Percentiles rank a stretch among this genome's conserved stretches.
Evolutionary conservation across 169 alveolate species (phyloP).

Genomic region (Eimeria maxima): DNA sequence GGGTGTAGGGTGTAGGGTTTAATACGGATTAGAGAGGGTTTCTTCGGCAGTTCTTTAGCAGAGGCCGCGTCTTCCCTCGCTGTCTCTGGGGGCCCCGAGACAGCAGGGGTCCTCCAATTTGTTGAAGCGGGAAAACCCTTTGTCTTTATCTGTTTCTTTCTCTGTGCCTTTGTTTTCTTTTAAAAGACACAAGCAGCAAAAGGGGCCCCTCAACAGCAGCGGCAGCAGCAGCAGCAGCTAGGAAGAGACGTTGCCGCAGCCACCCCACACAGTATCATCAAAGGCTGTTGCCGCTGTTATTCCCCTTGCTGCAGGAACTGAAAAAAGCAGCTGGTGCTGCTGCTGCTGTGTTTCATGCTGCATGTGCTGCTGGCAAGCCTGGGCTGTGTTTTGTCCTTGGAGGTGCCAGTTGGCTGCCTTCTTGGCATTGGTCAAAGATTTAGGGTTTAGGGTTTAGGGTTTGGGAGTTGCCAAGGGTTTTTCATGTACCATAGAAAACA

Average conservation of each 20-base stretch:
- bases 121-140: background rate
- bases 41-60: too few species aligned
- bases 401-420: background rate
- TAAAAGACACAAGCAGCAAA: background rate
- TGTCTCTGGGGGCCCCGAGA: slow-evolving; percentile 30
- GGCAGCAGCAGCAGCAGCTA: too few species aligned
- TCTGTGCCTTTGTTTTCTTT: too few species aligned
- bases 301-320: too few species aligned
- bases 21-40: background rate
- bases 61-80: too few species aligned
- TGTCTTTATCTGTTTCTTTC: background rate
- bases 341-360: slow-evolving; percentile 5
- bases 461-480: background rate
- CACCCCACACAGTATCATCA: background rate
- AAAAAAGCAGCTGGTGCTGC: slow-evolving; percentile 47
- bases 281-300: slow-evolving; percentile 5
- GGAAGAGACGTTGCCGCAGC: background rate
- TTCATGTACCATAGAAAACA: background rate
- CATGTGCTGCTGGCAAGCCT: background rate
- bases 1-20: slow-evolving; percentile 10
- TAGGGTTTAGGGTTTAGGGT: slow-evolving; percentile 61
- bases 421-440: background rate
- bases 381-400: background rate
- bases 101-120: background rate
- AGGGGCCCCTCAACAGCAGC: background rate